Base-by-base conservation (phyloP, 1,284 basidiomycete species). In the Amylostereum areolatum region DNA sequence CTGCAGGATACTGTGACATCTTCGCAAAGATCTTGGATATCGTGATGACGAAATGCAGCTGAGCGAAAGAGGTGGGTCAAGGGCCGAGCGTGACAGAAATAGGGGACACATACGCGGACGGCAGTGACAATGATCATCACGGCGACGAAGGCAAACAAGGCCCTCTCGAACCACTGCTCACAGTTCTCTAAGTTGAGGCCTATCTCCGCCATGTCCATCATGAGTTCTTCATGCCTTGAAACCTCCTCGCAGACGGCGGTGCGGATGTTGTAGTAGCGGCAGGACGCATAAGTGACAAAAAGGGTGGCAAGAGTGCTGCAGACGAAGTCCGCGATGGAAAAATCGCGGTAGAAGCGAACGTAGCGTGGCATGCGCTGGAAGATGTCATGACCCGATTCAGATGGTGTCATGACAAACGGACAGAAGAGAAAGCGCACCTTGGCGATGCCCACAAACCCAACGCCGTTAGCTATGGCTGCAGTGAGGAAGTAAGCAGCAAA, bases 111-210 rank as follows among this genome's bases (percentile, higher is more conserved):
- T 61, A 89, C 85, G 55, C 85, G 71, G 51, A 85, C 66, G 57
- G 85, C 74, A 47, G 85, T 77, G 50, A 85, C 61, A 32, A 88
- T 66, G 42, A 80, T 71, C 65, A 83, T 74, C 49, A 81, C 61
- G 1, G 72, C 77, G 42, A 85, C 68, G 34, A 78, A 69, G 0
- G 68, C 80, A 50, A 83, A 63, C 30, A 83, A 73, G 11, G 77
- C 83, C 32, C 79, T 73, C 61, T 84, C 84, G 45, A 88, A 74
- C 84, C 85, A 88, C 50, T 75, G 73, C 59, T 89, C 86, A 59
- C 85, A 89, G 57, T 87, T 88, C 65, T 89, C 86, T 30, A 85
- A 66, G 54, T 74, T 85, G 55, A 89, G 71, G 0, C 85, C 86
- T 58, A 84, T 74, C 57, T 86, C 85, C 36, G 75, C 72, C 64